Base-by-base conservation (phyloP, 176 grass and related monocot species). In the Thalia dealbata region DNA sequence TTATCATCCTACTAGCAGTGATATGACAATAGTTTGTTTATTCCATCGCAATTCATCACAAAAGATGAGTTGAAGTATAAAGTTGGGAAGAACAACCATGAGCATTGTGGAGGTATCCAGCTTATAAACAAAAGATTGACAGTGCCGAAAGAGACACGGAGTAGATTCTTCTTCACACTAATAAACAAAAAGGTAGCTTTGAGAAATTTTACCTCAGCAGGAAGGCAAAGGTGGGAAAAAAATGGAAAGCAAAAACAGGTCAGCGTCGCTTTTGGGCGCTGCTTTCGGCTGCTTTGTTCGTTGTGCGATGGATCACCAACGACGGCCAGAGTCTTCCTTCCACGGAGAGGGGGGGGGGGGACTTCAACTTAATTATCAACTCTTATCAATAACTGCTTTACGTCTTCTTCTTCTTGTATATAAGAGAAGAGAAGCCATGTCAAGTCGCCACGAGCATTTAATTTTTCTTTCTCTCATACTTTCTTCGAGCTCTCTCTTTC, bases 231-330 rank as follows among this genome's bases (percentile, higher is more conserved):
- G 38, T 41, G 8, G 6, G 29, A 67, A 67, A 42, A 56, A 56
- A 56, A n/a, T 0, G 21, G 19, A 58, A 3, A 58, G 19, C 7
- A n/a, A n/a, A 19, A n/a, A 22, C 19, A 58, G 11, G 11, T 8
- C 6, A 23, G 54, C 7, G 21, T n/a, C 32, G 32, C 32, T 38
- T 38, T 38, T 38, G 32, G 32, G 32, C 32, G 32, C 32, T 38
- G 32, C 54, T 67, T 67, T 67, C 64, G 64, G 64, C 64, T 41
- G 11, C 38, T 67, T 67, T 22, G 32, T 43, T 28, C 29, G 0
- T 67, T 32, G 64, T 67, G 64, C 30, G 64, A 67, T 67, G 14
- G 64, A 67, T 3, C 64, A 67, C 64, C 64, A 67, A 67, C 64
- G 64, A 67, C 38, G 15, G 14, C 16, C 64, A n/a, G 30, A n/a